Evolutionary conservation across 805 yeast genomes (phyloP).

Genomic region (Yarrowia sp.): DNA sequence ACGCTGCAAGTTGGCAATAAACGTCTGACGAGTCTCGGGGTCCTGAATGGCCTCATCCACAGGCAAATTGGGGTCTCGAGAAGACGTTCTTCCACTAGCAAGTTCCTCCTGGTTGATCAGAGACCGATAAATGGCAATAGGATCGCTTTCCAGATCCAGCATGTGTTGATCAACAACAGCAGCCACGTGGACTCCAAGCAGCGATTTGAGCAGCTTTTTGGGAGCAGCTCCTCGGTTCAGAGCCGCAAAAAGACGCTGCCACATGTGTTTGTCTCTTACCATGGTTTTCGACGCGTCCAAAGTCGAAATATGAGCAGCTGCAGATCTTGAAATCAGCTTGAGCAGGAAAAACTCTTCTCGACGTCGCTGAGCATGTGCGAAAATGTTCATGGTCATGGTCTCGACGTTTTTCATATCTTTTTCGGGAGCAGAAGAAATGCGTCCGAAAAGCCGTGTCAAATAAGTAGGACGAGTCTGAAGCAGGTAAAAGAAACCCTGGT

Average conservation of each 20-base stretch:
- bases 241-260: slow-evolving; percentile 44
- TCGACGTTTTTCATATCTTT: slow-evolving; percentile 38
- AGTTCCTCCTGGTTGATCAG: slow-evolving; percentile 37
- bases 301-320: slow-evolving; percentile 32
- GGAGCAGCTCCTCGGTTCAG: slow-evolving; percentile 43
- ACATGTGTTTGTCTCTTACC: slow-evolving; percentile 37
- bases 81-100: slow-evolving; percentile 37
- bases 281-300: slow-evolving; percentile 26
- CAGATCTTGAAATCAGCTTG: slow-evolving; percentile 48
- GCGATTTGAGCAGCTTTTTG: slow-evolving; percentile 34
- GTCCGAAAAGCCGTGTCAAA: slow-evolving; percentile 52
- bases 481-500: slow-evolving; percentile 75
- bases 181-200: slow-evolving; percentile 43
- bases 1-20: slow-evolving; percentile 67
- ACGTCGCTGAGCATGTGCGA: slow-evolving; percentile 42
- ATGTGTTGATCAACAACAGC: slow-evolving; percentile 32
- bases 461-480: slow-evolving; percentile 81
- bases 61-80: slow-evolving; percentile 43
- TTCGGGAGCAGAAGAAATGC: slow-evolving; percentile 35
- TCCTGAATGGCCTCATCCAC: slow-evolving; percentile 77
- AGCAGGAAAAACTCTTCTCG: slow-evolving; percentile 71
- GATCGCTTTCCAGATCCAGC: slow-evolving; percentile 76
- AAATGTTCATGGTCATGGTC: slow-evolving; percentile 37
- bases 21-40: slow-evolving; percentile 63
- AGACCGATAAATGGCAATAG: slow-evolving; percentile 43